phyloP scores from a whole-genome alignment of 352 stramenopile genomes.

The Phytophthora foliorum region DNA sequence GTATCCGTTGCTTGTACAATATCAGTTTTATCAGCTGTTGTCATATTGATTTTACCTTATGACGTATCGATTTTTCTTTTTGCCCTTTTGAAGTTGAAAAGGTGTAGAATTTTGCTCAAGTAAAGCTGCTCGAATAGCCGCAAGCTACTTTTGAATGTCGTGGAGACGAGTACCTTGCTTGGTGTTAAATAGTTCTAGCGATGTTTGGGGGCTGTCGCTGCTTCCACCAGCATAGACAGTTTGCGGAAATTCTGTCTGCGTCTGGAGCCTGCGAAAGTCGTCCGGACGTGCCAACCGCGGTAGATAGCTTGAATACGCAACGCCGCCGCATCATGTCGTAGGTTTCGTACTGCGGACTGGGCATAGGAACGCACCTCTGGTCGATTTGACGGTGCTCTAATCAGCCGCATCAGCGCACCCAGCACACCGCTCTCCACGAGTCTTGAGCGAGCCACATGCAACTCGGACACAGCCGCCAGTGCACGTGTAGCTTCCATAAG shows the following conservation, averaged over 20 bases:
- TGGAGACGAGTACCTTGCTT: neutral
- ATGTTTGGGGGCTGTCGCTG: slow-evolving; percentile 24
- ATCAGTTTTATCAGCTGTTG: no score
- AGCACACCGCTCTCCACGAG: slow-evolving; percentile 73
- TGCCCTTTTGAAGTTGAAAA: no score
- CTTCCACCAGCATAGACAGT: slow-evolving; percentile 33
- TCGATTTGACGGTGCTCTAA: slow-evolving; percentile 53
- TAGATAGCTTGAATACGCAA: slow-evolving; percentile 82
- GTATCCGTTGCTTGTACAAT: no score
- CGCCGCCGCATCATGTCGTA: slow-evolving; percentile 78
- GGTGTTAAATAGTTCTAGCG: slow-evolving; percentile 24
- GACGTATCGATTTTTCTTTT: no score
- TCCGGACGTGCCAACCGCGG: slow-evolving; percentile 66
- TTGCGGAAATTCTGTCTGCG: slow-evolving; percentile 35
- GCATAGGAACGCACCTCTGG: slow-evolving; percentile 52
- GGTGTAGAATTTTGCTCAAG: slow-evolving; percentile 1
- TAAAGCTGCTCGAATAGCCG: neutral
- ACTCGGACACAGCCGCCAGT: slow-evolving; percentile 67
- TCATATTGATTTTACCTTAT: no score
- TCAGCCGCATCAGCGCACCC: slow-evolving; percentile 63
- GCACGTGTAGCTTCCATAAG: slow-evolving; percentile 66
- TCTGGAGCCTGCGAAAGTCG: slow-evolving; percentile 25
- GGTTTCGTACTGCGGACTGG: slow-evolving; percentile 59
- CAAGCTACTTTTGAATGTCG: neutral
- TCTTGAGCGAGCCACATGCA: slow-evolving; percentile 64